Evolutionary conservation across 805 yeast genomes (phyloP).

Genomic region (Maudiozyma barnettii): DNA sequence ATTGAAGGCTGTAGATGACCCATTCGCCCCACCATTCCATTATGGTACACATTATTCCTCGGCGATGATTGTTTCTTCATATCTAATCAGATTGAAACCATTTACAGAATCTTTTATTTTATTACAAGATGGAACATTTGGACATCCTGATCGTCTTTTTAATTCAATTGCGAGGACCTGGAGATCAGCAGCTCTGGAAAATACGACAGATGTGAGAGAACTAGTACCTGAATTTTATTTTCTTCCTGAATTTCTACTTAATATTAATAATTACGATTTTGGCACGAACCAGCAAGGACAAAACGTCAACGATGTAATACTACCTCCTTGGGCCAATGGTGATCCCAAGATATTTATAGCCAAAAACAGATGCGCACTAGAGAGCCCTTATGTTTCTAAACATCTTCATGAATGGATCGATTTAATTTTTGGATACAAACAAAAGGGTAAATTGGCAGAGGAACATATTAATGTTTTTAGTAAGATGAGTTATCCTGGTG

Average conservation of each 20-base stretch:
- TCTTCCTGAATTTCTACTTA: constrained; percentile 67
- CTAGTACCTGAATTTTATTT: constrained; percentile 79
- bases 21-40: constrained; percentile 65
- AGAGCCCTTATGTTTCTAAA: constrained; percentile 68
- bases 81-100: constrained; percentile 66
- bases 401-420: constrained; percentile 81
- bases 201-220: constrained; percentile 82
- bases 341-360: constrained; percentile 67
- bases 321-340: constrained; percentile 79
- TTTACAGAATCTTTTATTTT: constrained; percentile 69
- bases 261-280: constrained; percentile 57
- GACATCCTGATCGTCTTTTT: constrained; percentile 78
- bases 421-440: constrained; percentile 72
- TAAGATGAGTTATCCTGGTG: constrained; percentile 76
- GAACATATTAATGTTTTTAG: constrained; percentile 69
- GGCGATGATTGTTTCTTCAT: constrained; percentile 86
- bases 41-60: constrained; percentile 92
- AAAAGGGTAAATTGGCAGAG: constrained; percentile 61
- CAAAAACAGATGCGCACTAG: constrained; percentile 75
- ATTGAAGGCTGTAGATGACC: constrained; percentile 49
- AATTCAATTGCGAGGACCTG: constrained; percentile 69
- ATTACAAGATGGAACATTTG: constrained; percentile 82
- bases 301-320: constrained; percentile 47
- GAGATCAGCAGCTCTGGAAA: constrained; percentile 69
- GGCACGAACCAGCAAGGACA: constrained; percentile 59